phyloP scores from a whole-genome alignment of 441 rosid species.

The Bocquillonia castaneifolia region DNA sequence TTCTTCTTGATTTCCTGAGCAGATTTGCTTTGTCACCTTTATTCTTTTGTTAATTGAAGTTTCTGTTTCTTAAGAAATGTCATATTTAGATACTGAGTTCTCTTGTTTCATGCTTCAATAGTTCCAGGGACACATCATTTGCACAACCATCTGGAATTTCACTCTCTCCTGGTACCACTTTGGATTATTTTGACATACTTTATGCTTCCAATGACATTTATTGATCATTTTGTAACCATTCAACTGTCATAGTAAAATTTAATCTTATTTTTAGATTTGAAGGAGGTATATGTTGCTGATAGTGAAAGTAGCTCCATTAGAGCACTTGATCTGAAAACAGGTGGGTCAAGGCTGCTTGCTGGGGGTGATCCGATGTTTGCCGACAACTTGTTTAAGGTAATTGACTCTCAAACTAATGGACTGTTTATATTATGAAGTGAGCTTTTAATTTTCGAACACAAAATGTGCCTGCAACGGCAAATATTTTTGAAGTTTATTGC shows the following conservation, averaged over 20 bases:
- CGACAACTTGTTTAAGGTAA: constrained; percentile 86
- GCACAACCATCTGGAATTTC: constrained; percentile 98
- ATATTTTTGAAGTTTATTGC: not conserved
- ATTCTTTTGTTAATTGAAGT: not conserved
- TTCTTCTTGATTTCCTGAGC: constrained; percentile 10
- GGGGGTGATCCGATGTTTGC: constrained; percentile 87
- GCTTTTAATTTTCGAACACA: not conserved
- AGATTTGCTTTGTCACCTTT: not conserved
- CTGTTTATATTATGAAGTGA: constrained; percentile 4
- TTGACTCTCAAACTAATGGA: constrained; percentile 10
- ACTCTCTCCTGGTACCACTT: constrained; percentile 58
- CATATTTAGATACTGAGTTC: constrained; percentile 6
- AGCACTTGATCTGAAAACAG: constrained; percentile 75
- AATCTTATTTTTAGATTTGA: constrained; percentile 41
- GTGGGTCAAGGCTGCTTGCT: constrained; percentile 82
- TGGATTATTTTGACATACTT: constrained; percentile 16
- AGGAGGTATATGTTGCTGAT: constrained; percentile 77
- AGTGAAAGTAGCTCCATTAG: constrained; percentile 98
- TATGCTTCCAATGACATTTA: not conserved
- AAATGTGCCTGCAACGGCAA: not conserved
- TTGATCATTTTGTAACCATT: constrained; percentile 1
- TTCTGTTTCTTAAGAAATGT: not conserved
- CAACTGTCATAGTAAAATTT: not conserved
- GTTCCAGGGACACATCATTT: constrained; percentile 72
- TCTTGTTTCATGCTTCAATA: constrained; percentile 30